These are phyloP conservation scores for Triticum timopheevii DNA, from an alignment of 176 grass and related monocot genomes.

Conservation along the genomic window DNA sequence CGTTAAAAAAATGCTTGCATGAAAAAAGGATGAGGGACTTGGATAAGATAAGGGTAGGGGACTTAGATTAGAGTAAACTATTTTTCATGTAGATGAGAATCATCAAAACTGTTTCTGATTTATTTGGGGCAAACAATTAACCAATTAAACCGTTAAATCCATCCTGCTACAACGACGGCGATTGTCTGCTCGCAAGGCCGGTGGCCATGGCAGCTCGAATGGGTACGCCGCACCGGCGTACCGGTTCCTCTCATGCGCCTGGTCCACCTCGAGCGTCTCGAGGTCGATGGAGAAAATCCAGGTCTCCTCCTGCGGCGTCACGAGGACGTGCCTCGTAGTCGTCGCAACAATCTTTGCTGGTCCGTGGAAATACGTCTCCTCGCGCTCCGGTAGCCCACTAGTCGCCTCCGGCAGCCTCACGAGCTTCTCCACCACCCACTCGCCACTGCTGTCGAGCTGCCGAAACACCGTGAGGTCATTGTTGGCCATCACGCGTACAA, in stretches of 20 bases:
- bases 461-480: neutral
- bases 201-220: conserved; percentile 22
- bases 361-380: neutral
- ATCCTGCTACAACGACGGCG: neutral
- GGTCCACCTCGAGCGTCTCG: neutral
- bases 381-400: neutral
- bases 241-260: neutral
- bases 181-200: neutral
- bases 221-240: neutral
- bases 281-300: conserved; percentile 32
- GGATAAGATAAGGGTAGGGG: too few species aligned
- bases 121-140: too few species aligned
- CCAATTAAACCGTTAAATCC: too few species aligned
- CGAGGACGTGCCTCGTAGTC: neutral
- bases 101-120: too few species aligned
- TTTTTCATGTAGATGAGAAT: too few species aligned
- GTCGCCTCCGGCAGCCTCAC: neutral
- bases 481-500: neutral
- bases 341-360: neutral
- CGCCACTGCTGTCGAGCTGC: too few species aligned
- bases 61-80: too few species aligned
- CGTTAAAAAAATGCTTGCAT: too few species aligned
- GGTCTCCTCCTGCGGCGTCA: neutral
- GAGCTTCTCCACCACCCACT: conserved; percentile 17
- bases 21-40: too few species aligned